phyloP scores from a whole-genome alignment of 2,329 filamentous ascomycete genomes.

The Monosporascus ibericus region DNA sequence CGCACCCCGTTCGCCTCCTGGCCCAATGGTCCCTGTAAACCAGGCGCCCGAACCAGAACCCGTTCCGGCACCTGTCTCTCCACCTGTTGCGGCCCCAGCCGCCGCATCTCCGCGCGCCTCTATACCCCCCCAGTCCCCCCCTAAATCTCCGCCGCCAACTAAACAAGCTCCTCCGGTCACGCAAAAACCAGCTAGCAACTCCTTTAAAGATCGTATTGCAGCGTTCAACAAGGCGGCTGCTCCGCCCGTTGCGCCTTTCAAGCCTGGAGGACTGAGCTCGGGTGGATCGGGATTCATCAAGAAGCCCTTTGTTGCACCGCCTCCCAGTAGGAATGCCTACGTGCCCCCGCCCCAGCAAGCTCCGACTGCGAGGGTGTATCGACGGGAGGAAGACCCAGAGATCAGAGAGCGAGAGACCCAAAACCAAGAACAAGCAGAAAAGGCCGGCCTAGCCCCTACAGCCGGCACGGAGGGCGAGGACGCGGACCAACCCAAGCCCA shows the following conservation, averaged over 20 bases:
- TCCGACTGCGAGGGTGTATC: constrained; percentile 70
- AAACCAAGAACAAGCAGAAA: constrained; percentile 60
- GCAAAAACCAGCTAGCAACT: constrained; percentile 69
- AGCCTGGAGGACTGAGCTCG: constrained; percentile 59
- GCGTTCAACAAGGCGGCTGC: constrained; percentile 91
- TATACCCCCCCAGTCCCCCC: constrained; percentile 29
- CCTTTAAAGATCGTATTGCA: constrained; percentile 92
- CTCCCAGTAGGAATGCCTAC: constrained; percentile 87
- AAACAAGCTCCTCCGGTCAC: constrained; percentile 58
- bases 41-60: constrained; percentile 33
- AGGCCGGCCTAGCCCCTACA: constrained; percentile 51
- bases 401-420: constrained; percentile 61
- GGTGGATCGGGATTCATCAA: constrained; percentile 72
- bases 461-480: constrained; percentile 41
- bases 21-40: constrained; percentile 22
- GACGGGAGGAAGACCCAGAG: constrained; percentile 80
- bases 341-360: constrained; percentile 69
- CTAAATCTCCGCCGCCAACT: constrained; percentile 35
- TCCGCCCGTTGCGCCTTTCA: constrained; percentile 83
- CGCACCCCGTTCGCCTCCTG: constrained; percentile 20
- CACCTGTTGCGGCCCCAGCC: constrained; percentile 22
- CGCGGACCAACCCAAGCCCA: constrained; percentile 84
- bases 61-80: constrained; percentile 28
- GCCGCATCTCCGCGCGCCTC: constrained; percentile 24
- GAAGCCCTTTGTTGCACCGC: constrained; percentile 94